These are phyloP conservation scores for Metarhizium humberi DNA, from an alignment of 2,329 filamentous ascomycete species.

Conservation along the genomic window DNA sequence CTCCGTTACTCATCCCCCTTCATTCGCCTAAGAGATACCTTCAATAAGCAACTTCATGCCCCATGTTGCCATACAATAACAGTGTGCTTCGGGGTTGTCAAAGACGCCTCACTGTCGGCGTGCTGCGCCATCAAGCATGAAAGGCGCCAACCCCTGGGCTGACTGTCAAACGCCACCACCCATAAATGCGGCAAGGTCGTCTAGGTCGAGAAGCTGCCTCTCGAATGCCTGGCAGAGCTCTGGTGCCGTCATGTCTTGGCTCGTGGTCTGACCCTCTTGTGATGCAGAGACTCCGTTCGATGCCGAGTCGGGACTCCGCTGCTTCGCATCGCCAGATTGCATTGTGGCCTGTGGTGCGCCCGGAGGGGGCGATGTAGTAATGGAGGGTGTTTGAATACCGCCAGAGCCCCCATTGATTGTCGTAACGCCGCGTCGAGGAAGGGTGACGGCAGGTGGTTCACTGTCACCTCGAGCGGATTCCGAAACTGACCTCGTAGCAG, in stretches of 20 bases:
- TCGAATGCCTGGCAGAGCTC: slow-evolving; percentile 52
- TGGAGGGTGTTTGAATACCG: slow-evolving; percentile 36
- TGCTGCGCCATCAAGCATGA: background rate
- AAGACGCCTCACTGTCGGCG: background rate
- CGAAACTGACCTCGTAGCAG: slow-evolving; percentile 25
- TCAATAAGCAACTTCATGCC: background rate
- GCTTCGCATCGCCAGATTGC: slow-evolving; percentile 25
- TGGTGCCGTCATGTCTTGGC: slow-evolving; percentile 47
- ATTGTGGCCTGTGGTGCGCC: slow-evolving; percentile 13
- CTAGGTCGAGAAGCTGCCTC: slow-evolving; percentile 49
- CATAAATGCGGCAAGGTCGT: slow-evolving; percentile 54
- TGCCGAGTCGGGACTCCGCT: slow-evolving; percentile 22
- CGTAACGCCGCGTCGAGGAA: slow-evolving; percentile 42
- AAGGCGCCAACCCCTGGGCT: background rate
- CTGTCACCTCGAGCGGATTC: slow-evolving; percentile 37
- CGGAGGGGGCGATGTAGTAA: slow-evolving; percentile 33
- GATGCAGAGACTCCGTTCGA: slow-evolving; percentile 21
- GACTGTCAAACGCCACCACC: slow-evolving; percentile 44
- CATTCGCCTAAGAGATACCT: background rate
- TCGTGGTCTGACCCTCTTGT: slow-evolving; percentile 24
- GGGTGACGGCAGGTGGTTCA: slow-evolving; percentile 38
- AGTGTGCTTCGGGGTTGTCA: background rate
- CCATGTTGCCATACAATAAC: background rate
- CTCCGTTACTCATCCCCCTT: background rate
- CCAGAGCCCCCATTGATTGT: slow-evolving; percentile 50